phyloP scores from a whole-genome alignment of 371 early-diverging fungal genomes.

The Mucor velutinosus region DNA sequence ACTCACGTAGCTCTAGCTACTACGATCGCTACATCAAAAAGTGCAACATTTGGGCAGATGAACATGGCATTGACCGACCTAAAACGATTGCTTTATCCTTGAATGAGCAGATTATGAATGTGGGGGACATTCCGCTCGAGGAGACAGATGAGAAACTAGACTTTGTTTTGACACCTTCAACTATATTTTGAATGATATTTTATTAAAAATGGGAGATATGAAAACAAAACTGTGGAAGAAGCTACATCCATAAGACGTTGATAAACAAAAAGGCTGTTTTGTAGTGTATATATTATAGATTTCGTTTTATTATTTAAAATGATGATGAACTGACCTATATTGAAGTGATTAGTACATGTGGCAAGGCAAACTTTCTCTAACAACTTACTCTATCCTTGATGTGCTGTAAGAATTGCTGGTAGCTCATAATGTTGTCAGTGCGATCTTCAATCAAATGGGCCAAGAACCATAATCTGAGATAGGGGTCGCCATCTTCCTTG shows the following conservation, averaged over 20 bases:
- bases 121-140: conserved; percentile 40
- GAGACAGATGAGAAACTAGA: conserved; percentile 46
- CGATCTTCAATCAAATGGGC: conserved; percentile 70
- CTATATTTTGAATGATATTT: conserved; percentile 21
- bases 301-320: conserved; percentile 20
- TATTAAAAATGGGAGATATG: conserved; percentile 6
- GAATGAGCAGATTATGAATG: conserved; percentile 55
- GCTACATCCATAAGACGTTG: neutral
- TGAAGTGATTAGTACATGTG: neutral
- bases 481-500: conserved; percentile 77
- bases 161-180: conserved; percentile 33
- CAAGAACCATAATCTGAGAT: conserved; percentile 61
- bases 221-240: neutral
- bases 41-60: conserved; percentile 34
- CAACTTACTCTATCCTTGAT: conserved; percentile 62
- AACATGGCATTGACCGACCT: conserved; percentile 19
- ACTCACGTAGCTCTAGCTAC: conserved; percentile 25
- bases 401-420: conserved; percentile 79
- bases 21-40: conserved; percentile 45
- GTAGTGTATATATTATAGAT: neutral
- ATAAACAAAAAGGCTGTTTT: neutral
- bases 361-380: neutral
- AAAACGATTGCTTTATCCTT: conserved; percentile 63
- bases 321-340: conserved; percentile 19
- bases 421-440: conserved; percentile 72